Evolutionary conservation across 257 asterid genomes (phyloP), one percentile per base, ranked within the genome.

Genomic region (Ocimum tenuiflorum): DNA sequence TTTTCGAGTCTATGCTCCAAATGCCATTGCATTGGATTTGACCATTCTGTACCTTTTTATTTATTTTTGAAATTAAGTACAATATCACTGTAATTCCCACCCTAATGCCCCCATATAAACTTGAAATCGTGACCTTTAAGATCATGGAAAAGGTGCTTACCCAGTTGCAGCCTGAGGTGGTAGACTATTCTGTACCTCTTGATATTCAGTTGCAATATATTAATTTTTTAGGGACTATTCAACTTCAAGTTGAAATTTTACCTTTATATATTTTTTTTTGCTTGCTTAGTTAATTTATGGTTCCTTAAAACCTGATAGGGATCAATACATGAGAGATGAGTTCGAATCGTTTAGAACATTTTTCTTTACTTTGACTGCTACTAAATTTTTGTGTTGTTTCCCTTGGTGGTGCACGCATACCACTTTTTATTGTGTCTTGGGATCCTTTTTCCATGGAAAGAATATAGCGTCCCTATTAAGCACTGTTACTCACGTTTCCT

Each of bases 331-430:
- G 18, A 41, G 42, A 58, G 45, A 35, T 52, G 66, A 46, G 23
- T 33, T 14, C 27, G 49, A 33, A 36, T 36, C 50, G n/a, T 20
- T 4, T 22, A 39, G 42, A 23, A 38, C 20, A 65, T 27, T 1
- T 42, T 7, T 49, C 8, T 45, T 47, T 22, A n/a, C 29, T 29
- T 69, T 49, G 38, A 35, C 23, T 52, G 42, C 47, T 65, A 29
- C 43, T 29, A 10, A 10, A 11, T 63, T 27, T 56, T 29, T 57
- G 39, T 57, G 39, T 57, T 17, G 50, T 11, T 49, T 69, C 64
- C 48, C 38, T 59, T 62, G 70, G 35, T 62, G 70, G 59, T 53
- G 15, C 11, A 24, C 53, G 50, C 70, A 41, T 24, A n/a, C 65
- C 58, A 29, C 31, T 14, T 24, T 62, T 42, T 42, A 22, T 39